A percentile compares a stretch with the other conserved stretches of the same genome.
phyloP scores from a whole-genome alignment of 2,329 filamentous ascomycete genomes.

The Fusarium pseudocircinatum region DNA sequence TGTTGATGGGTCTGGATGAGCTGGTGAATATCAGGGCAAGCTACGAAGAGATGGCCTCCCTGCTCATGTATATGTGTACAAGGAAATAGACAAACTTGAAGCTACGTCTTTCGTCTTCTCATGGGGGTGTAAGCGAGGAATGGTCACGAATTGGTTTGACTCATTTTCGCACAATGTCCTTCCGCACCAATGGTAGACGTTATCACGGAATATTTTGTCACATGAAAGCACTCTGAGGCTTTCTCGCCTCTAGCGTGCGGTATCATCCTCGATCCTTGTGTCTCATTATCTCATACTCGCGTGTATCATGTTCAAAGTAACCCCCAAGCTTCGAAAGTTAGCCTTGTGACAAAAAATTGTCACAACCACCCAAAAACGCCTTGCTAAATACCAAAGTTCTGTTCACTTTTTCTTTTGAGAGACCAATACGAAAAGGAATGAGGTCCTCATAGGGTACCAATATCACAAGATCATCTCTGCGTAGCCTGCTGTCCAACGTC shows the following conservation, averaged over 20 bases:
- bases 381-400: slow-evolving; percentile 30
- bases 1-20: slow-evolving; percentile 38
- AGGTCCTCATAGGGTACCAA: background rate
- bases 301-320: slow-evolving; percentile 3
- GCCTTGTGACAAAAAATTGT: slow-evolving; percentile 6
- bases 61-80: slow-evolving; percentile 46
- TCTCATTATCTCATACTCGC: slow-evolving; percentile 1
- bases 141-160: background rate
- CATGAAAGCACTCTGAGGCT: background rate
- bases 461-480: background rate
- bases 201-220: background rate
- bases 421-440: background rate
- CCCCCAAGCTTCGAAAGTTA: slow-evolving; percentile 2
- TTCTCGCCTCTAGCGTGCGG: background rate
- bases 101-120: background rate
- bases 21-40: slow-evolving; percentile 22
- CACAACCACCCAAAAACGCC: slow-evolving; percentile 34
- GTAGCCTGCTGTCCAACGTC: slow-evolving; percentile 3
- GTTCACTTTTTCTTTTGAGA: slow-evolving; percentile 1
- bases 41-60: slow-evolving; percentile 33
- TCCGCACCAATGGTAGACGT: background rate
- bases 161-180: background rate
- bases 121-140: background rate
- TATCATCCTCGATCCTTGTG: background rate
- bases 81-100: slow-evolving; percentile 47